Base-by-base conservation (phyloP, 225 moss, liverwort and hornwort genomes). In the Sphagnum tenellum region DNA sequence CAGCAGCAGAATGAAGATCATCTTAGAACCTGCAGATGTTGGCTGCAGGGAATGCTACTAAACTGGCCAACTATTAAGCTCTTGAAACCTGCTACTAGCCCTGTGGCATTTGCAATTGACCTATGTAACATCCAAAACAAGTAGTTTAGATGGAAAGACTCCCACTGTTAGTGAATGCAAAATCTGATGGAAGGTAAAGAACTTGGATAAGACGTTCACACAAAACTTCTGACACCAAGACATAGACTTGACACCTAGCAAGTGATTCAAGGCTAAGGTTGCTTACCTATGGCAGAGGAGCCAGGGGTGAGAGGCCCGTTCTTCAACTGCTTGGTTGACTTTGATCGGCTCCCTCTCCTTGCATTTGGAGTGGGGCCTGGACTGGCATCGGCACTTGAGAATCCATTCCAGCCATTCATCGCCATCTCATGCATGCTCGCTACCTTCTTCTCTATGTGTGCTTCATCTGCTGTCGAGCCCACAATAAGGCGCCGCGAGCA, bases 331-430 rank as follows among this genome's bases (percentile, higher is more conserved):
- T 79, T 74, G 44, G 50, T 72, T 55, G 70, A 51, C 74, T 84
- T 84, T 3, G 80, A 71, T 45, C 83, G 75, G 58, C 74, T 74
- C 6, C 74, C 83, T 65, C 77, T 67, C 64, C 71, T 76, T 49
- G 69, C 80, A 44, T 72, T 64, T 2, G 77, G 74, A 46, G 74
- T 72, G 14, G 70, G 72, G 10, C 72, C 57, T 46, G 79, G 76
- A 70, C 79, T 84, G 13, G 74, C 64, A 69, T 78, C 80, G 5
- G 72, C 66, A 60, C 74, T 76, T 51, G 64, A 67, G 49, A 72
- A 67, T 0, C 74, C 75, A 67, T 79, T 80, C 83, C 83, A 84
- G 54, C 77, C 77, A 57, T 62, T 75, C 71, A 80, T 68, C 67
- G 79, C 83, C 71, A 79, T 71, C 54, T 71, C 69, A 12, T 73